phyloP scores from a whole-genome alignment of 192 early-diverging fungal genomes.

The Diversispora eburnea region DNA sequence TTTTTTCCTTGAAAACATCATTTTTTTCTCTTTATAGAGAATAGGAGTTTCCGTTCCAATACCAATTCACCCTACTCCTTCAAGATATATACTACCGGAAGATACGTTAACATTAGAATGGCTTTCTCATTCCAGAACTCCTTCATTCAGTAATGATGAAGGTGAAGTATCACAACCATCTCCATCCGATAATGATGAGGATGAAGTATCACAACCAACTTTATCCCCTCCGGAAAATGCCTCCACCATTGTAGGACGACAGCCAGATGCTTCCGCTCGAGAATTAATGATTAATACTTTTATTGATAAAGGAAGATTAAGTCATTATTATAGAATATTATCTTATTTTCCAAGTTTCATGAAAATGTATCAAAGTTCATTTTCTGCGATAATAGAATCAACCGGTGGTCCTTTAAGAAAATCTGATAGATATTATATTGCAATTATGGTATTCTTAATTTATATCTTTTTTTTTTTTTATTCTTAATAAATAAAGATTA shows the following conservation, averaged over 20 bases:
- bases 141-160: no score
- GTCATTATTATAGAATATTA: conserved; percentile 47
- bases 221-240: background rate
- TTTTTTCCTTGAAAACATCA: background rate
- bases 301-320: conserved; percentile 44
- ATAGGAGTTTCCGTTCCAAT: conserved; percentile 44
- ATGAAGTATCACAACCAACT: no score
- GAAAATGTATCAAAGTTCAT: conserved; percentile 46
- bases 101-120: conserved; percentile 53
- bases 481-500: background rate
- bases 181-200: no score
- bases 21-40: conserved; percentile 23
- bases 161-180: no score
- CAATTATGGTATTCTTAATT: conserved; percentile 43
- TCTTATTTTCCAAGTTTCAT: conserved; percentile 55
- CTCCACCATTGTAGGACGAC: conserved; percentile 34
- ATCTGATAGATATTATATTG: conserved; percentile 50
- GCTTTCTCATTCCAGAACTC: background rate
- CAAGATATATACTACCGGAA: conserved; percentile 47
- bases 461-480: background rate
- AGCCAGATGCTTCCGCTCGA: conserved; percentile 47
- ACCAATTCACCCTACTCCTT: conserved; percentile 45
- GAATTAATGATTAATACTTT: conserved; percentile 50
- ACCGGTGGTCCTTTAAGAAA: conserved; percentile 45
- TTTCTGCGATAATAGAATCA: conserved; percentile 38